Evolutionary conservation across 306 rosid species (phyloP).

Genomic region (Begonia fuchsioides): DNA sequence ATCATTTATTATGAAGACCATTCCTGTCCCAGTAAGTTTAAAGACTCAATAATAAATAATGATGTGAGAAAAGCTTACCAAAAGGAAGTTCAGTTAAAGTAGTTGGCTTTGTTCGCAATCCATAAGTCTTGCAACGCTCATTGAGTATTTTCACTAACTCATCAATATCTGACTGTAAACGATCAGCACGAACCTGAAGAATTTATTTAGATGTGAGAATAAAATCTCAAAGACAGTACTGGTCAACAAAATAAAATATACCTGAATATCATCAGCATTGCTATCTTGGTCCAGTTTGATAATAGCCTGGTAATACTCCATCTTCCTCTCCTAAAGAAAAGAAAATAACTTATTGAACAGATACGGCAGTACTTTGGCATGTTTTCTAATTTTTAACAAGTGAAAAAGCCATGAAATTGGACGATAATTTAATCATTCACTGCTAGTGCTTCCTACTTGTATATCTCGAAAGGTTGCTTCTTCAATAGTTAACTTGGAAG

Average conservation of each 20-base stretch:
- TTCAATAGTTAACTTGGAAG: constrained; percentile 81
- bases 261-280: constrained; percentile 47
- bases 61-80: constrained; percentile 34
- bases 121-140: constrained; percentile 88
- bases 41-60: too few species aligned
- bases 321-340: constrained; percentile 32
- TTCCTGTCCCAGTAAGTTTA: too few species aligned
- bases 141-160: constrained; percentile 70
- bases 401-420: constrained; percentile 6
- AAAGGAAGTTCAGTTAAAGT: constrained; percentile 87
- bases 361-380: too few species aligned
- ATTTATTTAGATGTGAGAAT: constrained; percentile 11
- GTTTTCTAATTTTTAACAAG: too few species aligned
- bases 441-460: constrained; percentile 28
- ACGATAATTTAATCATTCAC: constrained; percentile 4
- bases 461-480: constrained; percentile 89
- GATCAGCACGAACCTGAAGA: constrained; percentile 59
- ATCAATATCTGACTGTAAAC: constrained; percentile 59
- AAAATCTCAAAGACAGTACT: constrained; percentile 4
- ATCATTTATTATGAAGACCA: too few species aligned
- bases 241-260: constrained; percentile 18
- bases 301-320: constrained; percentile 80
- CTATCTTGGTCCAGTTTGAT: constrained; percentile 75
- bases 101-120: constrained; percentile 69
- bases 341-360: too few species aligned